Percentiles rank a stretch among this genome's conserved stretches.
These are phyloP conservation scores for Fusarium siculi DNA, from an alignment of 2,329 filamentous ascomycete genomes.

Conservation along the genomic window DNA sequence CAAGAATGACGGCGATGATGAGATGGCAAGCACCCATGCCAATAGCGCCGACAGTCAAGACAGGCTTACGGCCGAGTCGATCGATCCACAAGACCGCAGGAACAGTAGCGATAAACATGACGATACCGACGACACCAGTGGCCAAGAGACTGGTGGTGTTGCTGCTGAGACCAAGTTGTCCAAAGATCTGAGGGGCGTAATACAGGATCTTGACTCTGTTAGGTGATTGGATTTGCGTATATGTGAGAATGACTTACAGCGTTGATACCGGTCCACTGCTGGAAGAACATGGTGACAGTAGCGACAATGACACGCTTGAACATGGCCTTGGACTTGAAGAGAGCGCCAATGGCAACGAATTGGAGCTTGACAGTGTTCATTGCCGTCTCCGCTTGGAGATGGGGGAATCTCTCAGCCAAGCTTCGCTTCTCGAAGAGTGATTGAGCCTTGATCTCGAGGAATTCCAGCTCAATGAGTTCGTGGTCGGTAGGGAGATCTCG, in stretches of 20 bases:
- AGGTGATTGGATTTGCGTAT: accelerated
- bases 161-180: constrained; percentile 67
- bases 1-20: constrained; percentile 76
- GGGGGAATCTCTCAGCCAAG: constrained; percentile 16
- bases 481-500: constrained; percentile 69
- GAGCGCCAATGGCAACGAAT: constrained; percentile 72
- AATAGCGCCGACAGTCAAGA: constrained; percentile 71
- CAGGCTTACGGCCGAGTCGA: constrained; percentile 69
- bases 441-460: constrained; percentile 85
- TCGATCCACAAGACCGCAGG: constrained; percentile 75
- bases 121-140: constrained; percentile 77
- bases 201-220: constrained; percentile 58
- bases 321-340: constrained; percentile 74
- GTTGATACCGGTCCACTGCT: constrained; percentile 61
- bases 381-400: not conserved
- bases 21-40: constrained; percentile 78
- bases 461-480: constrained; percentile 77
- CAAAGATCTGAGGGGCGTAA: constrained; percentile 78
- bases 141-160: constrained; percentile 69
- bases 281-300: constrained; percentile 71
- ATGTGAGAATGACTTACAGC: constrained; percentile 51
- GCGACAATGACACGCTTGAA: constrained; percentile 73
- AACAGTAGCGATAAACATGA: constrained; percentile 75
- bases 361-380: constrained; percentile 73
- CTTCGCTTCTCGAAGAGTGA: constrained; percentile 76